Base-by-base conservation (phyloP, 2,329 filamentous ascomycete genomes). In the Phaeosphaeria sp. region DNA sequence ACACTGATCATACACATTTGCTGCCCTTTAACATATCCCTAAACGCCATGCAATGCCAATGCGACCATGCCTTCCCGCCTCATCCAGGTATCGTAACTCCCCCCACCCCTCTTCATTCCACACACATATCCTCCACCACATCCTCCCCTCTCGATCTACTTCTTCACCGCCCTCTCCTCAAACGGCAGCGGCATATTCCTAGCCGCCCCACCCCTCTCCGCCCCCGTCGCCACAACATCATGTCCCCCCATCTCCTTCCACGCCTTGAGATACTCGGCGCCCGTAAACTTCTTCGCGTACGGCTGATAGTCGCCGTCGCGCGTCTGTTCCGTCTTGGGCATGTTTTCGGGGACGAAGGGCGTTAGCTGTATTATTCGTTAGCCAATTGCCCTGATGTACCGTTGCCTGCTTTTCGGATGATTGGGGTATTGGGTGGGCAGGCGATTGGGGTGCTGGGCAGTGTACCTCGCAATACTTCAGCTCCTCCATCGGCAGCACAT, bases 291-390 rank as follows among this genome's bases (percentile, higher is more conserved):
- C 59, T 72, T 68, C 30, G 63, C 61, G 30, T 73, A 68, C 20
- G 61, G 58, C 40, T 69, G 65, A 0, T 56, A 44, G 15, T 57
- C 61, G 18, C 57, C 61, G 1, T 50, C 18, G 4, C 66, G 56
- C 6, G 49, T 44, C 25, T 60, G 61, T 50, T 64, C 56, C 18
- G 64, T 63, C 40, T 80, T 77, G 61, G 82, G 78, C 55, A 92
- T 81, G 59, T 84, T 84, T 49, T 81, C 81, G 56, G 87, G 87
- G 51, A 95, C 90, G 69, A 94, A 96, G 1, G 92, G 92, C 2
- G 89, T 92, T 71, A 96, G 85, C 91, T 95, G 25, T 6, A 24
- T 7, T 8, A 15, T 7, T 24, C 15, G 44, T 46, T 27, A 46
- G 22, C 44, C n/a, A n/a, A n/a, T n/a, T n/a, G n/a, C n/a, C n/a